Percentiles rank a stretch among this genome's conserved stretches.
phyloP scores from a whole-genome alignment of 225 moss, liverwort and hornwort genomes.

The Bryum argenteum region DNA sequence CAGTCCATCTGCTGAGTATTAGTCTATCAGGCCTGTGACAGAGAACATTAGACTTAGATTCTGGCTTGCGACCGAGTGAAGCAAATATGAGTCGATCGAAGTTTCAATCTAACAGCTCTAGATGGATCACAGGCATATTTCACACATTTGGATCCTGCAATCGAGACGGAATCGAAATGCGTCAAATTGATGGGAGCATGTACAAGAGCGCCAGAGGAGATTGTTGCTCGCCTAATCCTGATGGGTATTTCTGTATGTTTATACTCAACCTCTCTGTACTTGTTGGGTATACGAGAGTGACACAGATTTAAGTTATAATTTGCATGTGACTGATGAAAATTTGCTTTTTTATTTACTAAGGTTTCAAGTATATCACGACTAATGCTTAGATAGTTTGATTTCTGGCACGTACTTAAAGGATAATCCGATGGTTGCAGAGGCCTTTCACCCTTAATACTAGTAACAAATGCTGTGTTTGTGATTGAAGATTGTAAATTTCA shows the following conservation, averaged over 20 bases:
- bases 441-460: not conserved
- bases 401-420: slow-evolving; percentile 4
- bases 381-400: slow-evolving; percentile 16
- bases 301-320: slow-evolving; percentile 13
- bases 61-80: slow-evolving; percentile 25
- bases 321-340: slow-evolving; percentile 18
- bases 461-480: not conserved
- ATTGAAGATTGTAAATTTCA: not conserved
- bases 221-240: slow-evolving; percentile 91
- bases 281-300: slow-evolving; percentile 25
- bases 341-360: not conserved
- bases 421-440: slow-evolving; percentile 9
- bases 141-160: slow-evolving; percentile 54
- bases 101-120: slow-evolving; percentile 37
- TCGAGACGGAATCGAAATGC: slow-evolving; percentile 67
- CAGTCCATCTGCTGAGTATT: slow-evolving; percentile 20
- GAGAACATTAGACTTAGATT: slow-evolving; percentile 18
- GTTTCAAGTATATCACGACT: slow-evolving; percentile 6
- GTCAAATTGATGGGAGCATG: slow-evolving; percentile 82
- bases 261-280: slow-evolving; percentile 23
- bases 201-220: slow-evolving; percentile 97
- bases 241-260: slow-evolving; percentile 97
- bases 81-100: slow-evolving; percentile 14
- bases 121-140: slow-evolving; percentile 67
- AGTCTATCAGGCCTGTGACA: not conserved